These are phyloP conservation scores for Pinus tabuliformis DNA, from an alignment of 75 land plant species.

Conservation along the genomic window DNA sequence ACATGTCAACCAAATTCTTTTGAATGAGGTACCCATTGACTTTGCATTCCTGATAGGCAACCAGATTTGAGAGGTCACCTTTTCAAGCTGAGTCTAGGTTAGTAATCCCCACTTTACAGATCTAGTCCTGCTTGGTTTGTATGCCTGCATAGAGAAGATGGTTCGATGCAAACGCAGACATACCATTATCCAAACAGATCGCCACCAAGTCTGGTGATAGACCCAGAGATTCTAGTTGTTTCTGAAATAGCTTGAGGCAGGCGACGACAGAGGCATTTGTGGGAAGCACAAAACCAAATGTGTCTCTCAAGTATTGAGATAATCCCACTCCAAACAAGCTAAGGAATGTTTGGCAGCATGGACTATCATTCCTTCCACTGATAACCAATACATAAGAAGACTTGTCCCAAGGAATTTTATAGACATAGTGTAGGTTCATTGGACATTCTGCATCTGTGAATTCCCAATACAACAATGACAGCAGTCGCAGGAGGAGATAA, in stretches of 20 bases:
- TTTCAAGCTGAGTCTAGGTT: conserved; percentile 40
- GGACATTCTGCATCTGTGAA: not conserved
- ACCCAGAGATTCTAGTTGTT: conserved; percentile 30
- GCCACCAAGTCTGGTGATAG: conserved; percentile 15
- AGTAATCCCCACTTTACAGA: conserved; percentile 25
- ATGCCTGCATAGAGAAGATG: conserved; percentile 47
- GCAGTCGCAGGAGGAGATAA: too few species aligned
- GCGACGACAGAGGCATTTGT: conserved; percentile 28
- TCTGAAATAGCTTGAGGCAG: conserved; percentile 43
- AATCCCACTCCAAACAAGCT: conserved; percentile 42
- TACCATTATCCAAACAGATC: conserved; percentile 23
- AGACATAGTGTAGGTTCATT: not conserved
- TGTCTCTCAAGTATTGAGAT: conserved; percentile 39
- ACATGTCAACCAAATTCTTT: too few species aligned
- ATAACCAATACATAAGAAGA: too few species aligned
- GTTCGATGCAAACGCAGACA: conserved; percentile 26
- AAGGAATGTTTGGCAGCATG: not conserved
- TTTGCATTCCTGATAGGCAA: too few species aligned
- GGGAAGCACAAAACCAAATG: too few species aligned
- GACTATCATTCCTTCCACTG: conserved; percentile 8
- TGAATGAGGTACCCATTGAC: too few species aligned
- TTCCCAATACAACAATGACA: too few species aligned
- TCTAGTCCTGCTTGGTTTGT: conserved; percentile 32
- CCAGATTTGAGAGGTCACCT: conserved; percentile 31
- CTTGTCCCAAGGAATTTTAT: not conserved